phyloP scores from a whole-genome alignment of 805 yeast genomes.

The Kazachstania psychrophila region DNA sequence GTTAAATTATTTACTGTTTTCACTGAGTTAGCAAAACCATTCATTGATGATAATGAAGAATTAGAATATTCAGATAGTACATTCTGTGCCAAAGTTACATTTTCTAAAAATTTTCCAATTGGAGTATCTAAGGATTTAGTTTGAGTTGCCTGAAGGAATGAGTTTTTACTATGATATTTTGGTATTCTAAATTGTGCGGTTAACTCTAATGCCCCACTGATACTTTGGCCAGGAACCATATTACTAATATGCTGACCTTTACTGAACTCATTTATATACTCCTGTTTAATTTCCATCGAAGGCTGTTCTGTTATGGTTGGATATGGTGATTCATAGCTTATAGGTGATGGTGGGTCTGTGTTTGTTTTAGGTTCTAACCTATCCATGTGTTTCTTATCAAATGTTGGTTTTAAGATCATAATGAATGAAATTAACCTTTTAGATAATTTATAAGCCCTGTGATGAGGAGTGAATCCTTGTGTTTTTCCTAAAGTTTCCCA shows the following conservation, averaged over 20 bases:
- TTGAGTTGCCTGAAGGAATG: constrained; percentile 25
- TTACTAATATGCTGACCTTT: constrained; percentile 20
- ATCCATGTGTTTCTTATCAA: too few species aligned
- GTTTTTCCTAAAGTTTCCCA: constrained; percentile 40
- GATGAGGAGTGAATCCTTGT: constrained; percentile 38
- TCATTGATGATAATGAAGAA: not conserved
- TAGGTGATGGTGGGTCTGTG: too few species aligned
- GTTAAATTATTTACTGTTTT: not conserved
- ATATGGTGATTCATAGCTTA: constrained; percentile 17
- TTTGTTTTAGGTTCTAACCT: too few species aligned
- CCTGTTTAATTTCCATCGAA: constrained; percentile 18
- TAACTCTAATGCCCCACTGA: constrained; percentile 26
- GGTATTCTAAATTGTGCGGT: constrained; percentile 27
- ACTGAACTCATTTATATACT: constrained; percentile 15
- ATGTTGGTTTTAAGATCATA: constrained; percentile 11
- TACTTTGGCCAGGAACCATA: constrained; percentile 26
- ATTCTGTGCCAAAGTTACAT: not conserved
- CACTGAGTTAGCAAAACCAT: constrained; percentile 1
- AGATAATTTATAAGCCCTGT: constrained; percentile 33
- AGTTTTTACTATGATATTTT: constrained; percentile 27
- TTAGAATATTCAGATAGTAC: not conserved
- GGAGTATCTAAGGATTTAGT: constrained; percentile 22
- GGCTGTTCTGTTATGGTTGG: constrained; percentile 22
- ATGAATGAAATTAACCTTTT: constrained; percentile 9
- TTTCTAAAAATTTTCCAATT: constrained; percentile 12